Evolutionary conservation across 805 yeast species (phyloP), one percentile per base, ranked within the genome.

Genomic region (Lachancea fermentati): DNA sequence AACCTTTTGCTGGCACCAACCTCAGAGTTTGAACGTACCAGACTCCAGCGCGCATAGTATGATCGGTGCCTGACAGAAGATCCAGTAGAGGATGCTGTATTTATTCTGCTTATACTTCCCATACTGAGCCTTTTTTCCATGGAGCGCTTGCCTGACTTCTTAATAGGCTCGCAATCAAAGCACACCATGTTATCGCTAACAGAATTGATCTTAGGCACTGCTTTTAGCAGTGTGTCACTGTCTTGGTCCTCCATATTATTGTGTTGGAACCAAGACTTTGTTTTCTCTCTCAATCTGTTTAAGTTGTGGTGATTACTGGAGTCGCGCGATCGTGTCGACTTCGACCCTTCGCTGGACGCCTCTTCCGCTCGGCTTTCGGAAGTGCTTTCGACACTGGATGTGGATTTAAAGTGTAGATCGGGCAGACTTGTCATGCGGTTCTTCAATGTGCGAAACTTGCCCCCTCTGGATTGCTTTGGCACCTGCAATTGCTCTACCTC

Each of bases 371-470:
- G 18, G 42, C 6, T 31, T 12, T 28, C 29, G 7, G 39, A 18
- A 34, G 30, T 13, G 44, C 39, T 19, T 37, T 38, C 28, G 33
- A 30, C 4, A 34, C 34, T 32, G 18, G 39, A 33, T 7, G 15
- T 14, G 11, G 45, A 30, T 17, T 39, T 47, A 18, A 49, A 43
- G n/a, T 42, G 44, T n/a, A 52, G 36, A 17, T 54, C 58, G 6
- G 55, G 45, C 7, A 50, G 44, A 28, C 53, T 50, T 36, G 34
- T 34, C 13, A 57, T 51, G 22, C 49, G 51, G 30, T 47, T 44
- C 41, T 42, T 50, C 24, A 57, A 25, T 22, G 46, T 41, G 32
- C 51, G 52, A 37, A 57, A 46, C 40, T 43, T 53, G 19, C 49
- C 44, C 14, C 41, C 24, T 28, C 22, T 31, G 14, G 19, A 15